phyloP scores from a whole-genome alignment of 2,329 filamentous ascomycete genomes.

The Leptodontidium sp. region DNA sequence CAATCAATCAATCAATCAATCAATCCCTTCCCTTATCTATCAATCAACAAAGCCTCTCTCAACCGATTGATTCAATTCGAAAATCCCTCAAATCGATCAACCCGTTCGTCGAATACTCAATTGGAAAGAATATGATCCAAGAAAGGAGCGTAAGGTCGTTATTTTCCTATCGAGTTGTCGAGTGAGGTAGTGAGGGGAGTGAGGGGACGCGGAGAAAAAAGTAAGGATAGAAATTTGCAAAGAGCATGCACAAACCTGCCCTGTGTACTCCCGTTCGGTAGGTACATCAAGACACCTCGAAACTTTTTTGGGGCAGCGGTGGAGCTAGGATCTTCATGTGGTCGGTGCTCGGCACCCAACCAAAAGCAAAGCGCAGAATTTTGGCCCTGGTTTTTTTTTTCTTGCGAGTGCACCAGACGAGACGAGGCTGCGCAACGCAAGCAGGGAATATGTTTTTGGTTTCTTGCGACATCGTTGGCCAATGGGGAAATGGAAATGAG shows the following conservation, averaged over 20 bases:
- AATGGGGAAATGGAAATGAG: no score
- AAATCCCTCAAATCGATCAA: background rate
- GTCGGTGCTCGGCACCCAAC: background rate
- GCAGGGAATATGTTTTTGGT: no score
- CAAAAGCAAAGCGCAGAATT: background rate
- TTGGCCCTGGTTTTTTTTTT: background rate
- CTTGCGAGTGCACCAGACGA: background rate
- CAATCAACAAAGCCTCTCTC: background rate
- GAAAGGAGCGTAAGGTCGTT: no score
- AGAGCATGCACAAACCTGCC: no score
- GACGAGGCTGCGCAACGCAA: no score
- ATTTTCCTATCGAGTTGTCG: no score
- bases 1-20: no score
- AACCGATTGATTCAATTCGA: no score
- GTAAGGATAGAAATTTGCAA: slow-evolving; percentile 9
- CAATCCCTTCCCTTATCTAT: background rate
- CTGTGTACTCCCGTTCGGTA: background rate
- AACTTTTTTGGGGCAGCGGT: no score
- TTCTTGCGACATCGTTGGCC: no score
- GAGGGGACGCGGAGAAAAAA: background rate
- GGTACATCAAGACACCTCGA: background rate
- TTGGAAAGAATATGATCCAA: no score
- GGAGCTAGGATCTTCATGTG: slow-evolving; percentile 14
- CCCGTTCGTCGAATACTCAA: background rate
- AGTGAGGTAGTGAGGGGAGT: background rate